A percentile compares a stretch with the other conserved stretches of the same genome.
phyloP scores from a whole-genome alignment of 2,329 filamentous ascomycete species.

The Diaporthe velutina region DNA sequence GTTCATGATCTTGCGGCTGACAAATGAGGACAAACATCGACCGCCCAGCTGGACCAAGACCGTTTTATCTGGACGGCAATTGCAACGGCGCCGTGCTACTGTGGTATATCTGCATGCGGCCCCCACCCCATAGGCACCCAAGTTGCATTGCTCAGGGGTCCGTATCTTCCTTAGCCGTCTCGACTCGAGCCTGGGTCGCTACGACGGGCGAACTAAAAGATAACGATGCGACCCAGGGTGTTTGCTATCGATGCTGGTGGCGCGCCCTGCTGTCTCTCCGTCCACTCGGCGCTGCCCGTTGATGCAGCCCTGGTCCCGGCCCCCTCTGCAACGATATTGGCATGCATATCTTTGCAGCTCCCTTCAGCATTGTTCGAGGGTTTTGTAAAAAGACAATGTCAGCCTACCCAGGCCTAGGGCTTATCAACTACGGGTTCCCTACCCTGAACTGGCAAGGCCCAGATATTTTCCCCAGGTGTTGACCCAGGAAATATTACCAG shows the following conservation, averaged over 20 bases:
- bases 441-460: background rate
- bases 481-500: conserved; percentile 8
- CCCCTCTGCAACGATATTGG: background rate
- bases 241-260: background rate
- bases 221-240: conserved; percentile 20
- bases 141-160: conserved; percentile 24
- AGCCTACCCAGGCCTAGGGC: conserved; percentile 23
- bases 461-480: background rate
- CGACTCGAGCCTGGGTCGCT: too few relatives aligned
- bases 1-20: background rate
- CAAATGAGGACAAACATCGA: background rate
- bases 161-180: conserved; percentile 24
- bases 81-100: conserved; percentile 11
- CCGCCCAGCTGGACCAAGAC: background rate
- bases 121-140: conserved; percentile 10
- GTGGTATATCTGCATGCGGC: background rate
- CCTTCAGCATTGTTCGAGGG: background rate
- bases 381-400: conserved; percentile 18
- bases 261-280: background rate
- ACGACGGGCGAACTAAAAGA: conserved; percentile 22
- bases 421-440: conserved; percentile 17
- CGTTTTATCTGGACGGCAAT: background rate
- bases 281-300: conserved; percentile 14
- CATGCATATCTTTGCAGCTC: conserved; percentile 16
- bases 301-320: conserved; percentile 19